Conservation (phyloP, 441 rosid genomes). For the Brassica balearica region DNA sequence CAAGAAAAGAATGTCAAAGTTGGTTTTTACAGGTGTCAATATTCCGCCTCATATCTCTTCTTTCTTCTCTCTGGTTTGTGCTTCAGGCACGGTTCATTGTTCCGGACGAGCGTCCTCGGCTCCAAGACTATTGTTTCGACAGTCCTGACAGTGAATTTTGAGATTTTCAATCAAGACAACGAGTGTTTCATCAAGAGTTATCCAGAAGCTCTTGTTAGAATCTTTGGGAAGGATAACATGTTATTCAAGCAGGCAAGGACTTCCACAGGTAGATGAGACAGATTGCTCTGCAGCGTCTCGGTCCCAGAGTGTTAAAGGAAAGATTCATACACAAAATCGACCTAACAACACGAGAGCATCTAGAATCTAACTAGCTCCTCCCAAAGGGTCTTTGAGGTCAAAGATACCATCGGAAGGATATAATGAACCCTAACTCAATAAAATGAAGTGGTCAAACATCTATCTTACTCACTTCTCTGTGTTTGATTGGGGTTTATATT, state of each 20-base stretch:
- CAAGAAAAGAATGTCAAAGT: slow-evolving; percentile 44
- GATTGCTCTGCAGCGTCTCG: slow-evolving; percentile 44
- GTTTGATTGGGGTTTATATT: not conserved
- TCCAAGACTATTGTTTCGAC: slow-evolving; percentile 38
- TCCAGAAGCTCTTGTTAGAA: slow-evolving; percentile 39
- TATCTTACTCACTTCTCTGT: slow-evolving; percentile 19
- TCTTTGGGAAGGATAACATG: slow-evolving; percentile 47
- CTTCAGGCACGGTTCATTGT: slow-evolving; percentile 42
- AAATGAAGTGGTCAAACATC: not conserved
- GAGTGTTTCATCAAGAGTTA: slow-evolving; percentile 38
- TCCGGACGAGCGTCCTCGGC: no score
- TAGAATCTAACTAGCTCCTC: slow-evolving; percentile 14
- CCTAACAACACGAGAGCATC: slow-evolving; percentile 19
- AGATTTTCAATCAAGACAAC: slow-evolving; percentile 48
- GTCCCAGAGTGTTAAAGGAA: slow-evolving; percentile 36
- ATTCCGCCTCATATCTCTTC: not conserved
- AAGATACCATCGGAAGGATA: slow-evolving; percentile 29
- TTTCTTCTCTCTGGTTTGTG: slow-evolving; percentile 10
- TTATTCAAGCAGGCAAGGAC: slow-evolving; percentile 38
- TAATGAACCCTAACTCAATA: not conserved
- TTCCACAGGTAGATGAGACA: slow-evolving; percentile 50
- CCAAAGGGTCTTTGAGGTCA: slow-evolving; percentile 30
- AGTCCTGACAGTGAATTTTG: slow-evolving; percentile 30
- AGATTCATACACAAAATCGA: slow-evolving; percentile 25
- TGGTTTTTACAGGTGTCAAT: slow-evolving; percentile 1